phyloP scores from a whole-genome alignment of 1,284 basidiomycete genomes.

The Marasmius sp. region DNA sequence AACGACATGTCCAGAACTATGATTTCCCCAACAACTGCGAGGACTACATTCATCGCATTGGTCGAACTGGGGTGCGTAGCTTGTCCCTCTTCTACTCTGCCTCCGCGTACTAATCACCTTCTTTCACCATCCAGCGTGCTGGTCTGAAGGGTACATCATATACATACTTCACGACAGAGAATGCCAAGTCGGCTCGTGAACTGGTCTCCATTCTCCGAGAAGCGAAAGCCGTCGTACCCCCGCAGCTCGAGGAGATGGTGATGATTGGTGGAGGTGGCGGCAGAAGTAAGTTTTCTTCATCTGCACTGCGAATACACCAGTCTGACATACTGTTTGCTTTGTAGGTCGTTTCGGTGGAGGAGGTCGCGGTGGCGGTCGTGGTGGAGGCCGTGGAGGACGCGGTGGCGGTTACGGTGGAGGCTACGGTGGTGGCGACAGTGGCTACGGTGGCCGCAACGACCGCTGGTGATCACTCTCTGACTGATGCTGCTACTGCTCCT shows the following conservation, averaged over 20 bases:
- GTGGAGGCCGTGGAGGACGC: constrained; percentile 37
- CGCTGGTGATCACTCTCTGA: constrained; percentile 23
- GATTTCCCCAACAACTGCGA: constrained; percentile 98
- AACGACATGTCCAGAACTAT: constrained; percentile 72
- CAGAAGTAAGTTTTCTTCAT: constrained; percentile 50
- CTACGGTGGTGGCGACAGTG: constrained; percentile 36
- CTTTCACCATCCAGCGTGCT: constrained; percentile 57
- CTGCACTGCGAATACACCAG: background rate
- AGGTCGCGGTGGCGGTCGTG: constrained; percentile 39
- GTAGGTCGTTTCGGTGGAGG: constrained; percentile 57
- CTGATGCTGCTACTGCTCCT: constrained; percentile 40
- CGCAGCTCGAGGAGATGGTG: constrained; percentile 92
- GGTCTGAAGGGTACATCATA: constrained; percentile 90
- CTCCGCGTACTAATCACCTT: constrained; percentile 14
- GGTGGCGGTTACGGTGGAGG: constrained; percentile 34
- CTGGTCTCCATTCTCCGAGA: constrained; percentile 88
- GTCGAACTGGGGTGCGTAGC: constrained; percentile 75
- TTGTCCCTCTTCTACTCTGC: background rate
- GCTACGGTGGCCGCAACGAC: constrained; percentile 38
- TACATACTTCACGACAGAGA: constrained; percentile 96
- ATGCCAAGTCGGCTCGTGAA: constrained; percentile 92
- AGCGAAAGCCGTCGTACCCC: constrained; percentile 86
- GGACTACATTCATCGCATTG: constrained; percentile 93
- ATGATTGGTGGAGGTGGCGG: constrained; percentile 81
- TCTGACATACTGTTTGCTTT: constrained; percentile 4